A percentile compares a stretch with the other conserved stretches of the same genome.
These are phyloP conservation scores for Penicillium nucicola DNA, from an alignment of 495 filamentous ascomycete species.

Conservation along the genomic window DNA sequence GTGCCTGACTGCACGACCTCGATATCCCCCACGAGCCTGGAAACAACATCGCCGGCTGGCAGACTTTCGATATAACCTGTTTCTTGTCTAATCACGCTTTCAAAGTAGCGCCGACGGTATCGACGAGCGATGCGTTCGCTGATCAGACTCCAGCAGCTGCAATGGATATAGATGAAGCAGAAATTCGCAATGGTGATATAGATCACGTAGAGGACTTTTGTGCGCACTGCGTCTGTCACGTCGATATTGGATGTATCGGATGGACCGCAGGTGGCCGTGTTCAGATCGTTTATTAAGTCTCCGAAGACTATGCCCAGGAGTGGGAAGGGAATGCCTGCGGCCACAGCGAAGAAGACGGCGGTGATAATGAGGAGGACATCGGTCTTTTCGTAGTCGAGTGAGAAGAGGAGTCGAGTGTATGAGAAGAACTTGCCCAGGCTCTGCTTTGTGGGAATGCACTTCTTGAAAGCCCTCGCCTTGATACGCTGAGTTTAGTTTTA, in stretches of 20 bases:
- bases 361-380: conserved; percentile 26
- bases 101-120: conserved; percentile 55
- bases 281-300: conserved; percentile 55
- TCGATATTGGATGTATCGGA: conserved; percentile 9
- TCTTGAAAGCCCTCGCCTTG: conserved; percentile 8
- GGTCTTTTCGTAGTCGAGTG: conserved; percentile 27
- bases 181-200: conserved; percentile 62
- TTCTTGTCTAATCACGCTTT: conserved; percentile 55
- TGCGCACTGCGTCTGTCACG: conserved; percentile 20
- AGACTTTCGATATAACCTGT: conserved; percentile 55
- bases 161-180: conserved; percentile 52
- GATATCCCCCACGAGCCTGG: conserved; percentile 56
- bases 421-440: conserved; percentile 18
- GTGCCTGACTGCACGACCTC: conserved; percentile 58
- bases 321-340: conserved; percentile 62
- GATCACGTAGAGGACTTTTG: conserved; percentile 58
- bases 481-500: not conserved
- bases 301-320: conserved; percentile 68
- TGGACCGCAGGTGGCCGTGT: conserved; percentile 27
- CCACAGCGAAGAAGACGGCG: conserved; percentile 54
- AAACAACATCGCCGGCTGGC: conserved; percentile 54
- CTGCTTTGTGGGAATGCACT: conserved; percentile 17
- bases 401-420: conserved; percentile 28
- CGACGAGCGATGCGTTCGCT: conserved; percentile 63
- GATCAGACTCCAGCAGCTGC: conserved; percentile 56